Evolutionary conservation across 441 rosid genomes (phyloP).

Genomic region (Biscutella auriculata): DNA sequence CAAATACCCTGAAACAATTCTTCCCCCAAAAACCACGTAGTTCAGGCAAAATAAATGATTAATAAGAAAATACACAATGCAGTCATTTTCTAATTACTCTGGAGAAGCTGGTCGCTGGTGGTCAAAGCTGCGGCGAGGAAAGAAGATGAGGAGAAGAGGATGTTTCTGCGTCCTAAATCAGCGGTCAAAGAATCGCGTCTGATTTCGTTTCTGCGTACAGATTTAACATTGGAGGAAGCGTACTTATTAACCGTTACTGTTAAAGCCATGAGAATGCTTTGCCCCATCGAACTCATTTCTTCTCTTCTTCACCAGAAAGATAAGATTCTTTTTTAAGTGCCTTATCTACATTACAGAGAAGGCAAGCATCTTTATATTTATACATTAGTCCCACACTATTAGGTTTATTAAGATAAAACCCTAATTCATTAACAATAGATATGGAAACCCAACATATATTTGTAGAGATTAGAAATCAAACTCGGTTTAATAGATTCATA

Average conservation of each 20-base stretch:
- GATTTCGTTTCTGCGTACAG: conserved; percentile 42
- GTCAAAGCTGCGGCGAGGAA: conserved; percentile 39
- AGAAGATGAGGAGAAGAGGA: conserved; percentile 41
- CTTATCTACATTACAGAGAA: conserved; percentile 11
- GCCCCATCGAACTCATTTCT: conserved; percentile 43
- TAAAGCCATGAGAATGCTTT: conserved; percentile 73
- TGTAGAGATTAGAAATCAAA: neutral
- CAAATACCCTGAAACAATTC: conserved; percentile 41
- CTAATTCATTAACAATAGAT: neutral
- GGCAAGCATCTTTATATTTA: neutral
- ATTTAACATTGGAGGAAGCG: conserved; percentile 57
- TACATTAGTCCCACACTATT: neutral
- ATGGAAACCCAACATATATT: neutral
- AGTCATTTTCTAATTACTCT: conserved; percentile 27
- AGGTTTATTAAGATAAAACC: neutral
- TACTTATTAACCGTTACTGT: conserved; percentile 76
- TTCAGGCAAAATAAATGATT: neutral
- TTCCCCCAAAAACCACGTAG: neutral
- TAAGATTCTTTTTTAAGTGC: neutral
- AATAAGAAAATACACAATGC: neutral
- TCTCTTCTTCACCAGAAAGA: conserved; percentile 6
- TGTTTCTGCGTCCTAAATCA: conserved; percentile 31
- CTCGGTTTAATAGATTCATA: neutral
- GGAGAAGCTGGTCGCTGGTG: conserved; percentile 49
- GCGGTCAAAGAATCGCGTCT: conserved; percentile 16